Conservation (phyloP, 805 yeast species). For the Saccharomyces mikatae region DNA sequence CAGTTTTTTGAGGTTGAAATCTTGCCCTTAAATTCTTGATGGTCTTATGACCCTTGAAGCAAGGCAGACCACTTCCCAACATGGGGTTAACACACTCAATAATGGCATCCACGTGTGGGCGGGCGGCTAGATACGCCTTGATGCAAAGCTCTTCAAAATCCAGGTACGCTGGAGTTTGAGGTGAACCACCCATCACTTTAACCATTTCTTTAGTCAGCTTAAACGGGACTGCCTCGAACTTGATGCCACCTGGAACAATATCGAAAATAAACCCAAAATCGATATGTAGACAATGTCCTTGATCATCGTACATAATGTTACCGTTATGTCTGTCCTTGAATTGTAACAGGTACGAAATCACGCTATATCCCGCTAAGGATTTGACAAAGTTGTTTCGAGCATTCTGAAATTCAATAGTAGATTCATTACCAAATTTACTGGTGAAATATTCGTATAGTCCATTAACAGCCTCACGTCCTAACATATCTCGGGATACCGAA, state of each 20-base stretch:
- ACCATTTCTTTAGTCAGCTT: constrained; percentile 95
- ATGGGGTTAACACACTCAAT: constrained; percentile 82
- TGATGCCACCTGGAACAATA: constrained; percentile 97
- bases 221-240: constrained; percentile 96
- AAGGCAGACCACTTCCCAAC: constrained; percentile 92
- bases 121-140: constrained; percentile 79
- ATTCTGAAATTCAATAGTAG: constrained; percentile 76
- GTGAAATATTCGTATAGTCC: constrained; percentile 89
- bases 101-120: constrained; percentile 82
- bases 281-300: constrained; percentile 91
- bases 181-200: constrained; percentile 87
- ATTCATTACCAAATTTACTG: constrained; percentile 91
- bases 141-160: constrained; percentile 96
- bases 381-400: constrained; percentile 91
- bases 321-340: constrained; percentile 98
- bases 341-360: constrained; percentile 82
- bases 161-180: constrained; percentile 73
- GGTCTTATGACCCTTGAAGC: constrained; percentile 79
- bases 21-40: constrained; percentile 68
- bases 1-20: constrained; percentile 73
- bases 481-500: constrained; percentile 92
- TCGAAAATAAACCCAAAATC: constrained; percentile 98
- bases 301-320: constrained; percentile 90
- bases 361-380: constrained; percentile 89
- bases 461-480: constrained; percentile 97